Conservation (phyloP, 2,329 filamentous ascomycete species). For the Grosmannia huntii region DNA sequence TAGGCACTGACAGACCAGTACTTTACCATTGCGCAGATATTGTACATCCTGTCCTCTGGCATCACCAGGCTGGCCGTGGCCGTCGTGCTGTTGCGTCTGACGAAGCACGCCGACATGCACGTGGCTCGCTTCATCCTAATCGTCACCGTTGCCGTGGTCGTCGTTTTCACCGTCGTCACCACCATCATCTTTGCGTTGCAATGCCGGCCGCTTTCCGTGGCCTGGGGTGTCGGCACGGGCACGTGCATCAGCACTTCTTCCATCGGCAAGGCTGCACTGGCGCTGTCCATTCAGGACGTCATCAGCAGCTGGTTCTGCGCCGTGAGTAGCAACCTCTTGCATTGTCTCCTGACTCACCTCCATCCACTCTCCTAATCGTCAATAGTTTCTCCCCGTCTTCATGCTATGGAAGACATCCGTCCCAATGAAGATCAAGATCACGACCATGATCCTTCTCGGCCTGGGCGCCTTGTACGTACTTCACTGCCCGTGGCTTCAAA, state of each 20-base stretch:
- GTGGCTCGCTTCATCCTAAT: background rate
- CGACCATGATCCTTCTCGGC: background rate
- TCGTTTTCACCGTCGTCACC: background rate
- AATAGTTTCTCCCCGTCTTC: background rate
- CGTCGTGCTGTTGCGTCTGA: background rate
- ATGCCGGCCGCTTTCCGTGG: conserved; percentile 3
- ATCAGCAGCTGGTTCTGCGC: conserved; percentile 3
- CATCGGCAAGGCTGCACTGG: conserved; percentile 3
- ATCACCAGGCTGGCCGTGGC: conserved; percentile 4
- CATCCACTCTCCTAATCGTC: background rate
- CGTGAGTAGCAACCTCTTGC: background rate
- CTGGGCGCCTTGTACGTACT: background rate
- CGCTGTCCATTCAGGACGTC: conserved; percentile 5
- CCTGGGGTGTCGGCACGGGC: conserved; percentile 4
- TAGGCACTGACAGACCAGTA: background rate
- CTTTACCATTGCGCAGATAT: conserved; percentile 4
- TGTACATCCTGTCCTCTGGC: conserved; percentile 4
- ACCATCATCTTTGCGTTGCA: conserved; percentile 5
- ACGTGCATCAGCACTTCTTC: conserved; percentile 2
- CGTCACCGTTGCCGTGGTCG: background rate
- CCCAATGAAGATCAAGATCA: conserved; percentile 2
- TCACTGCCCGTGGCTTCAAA: too few relatives aligned
- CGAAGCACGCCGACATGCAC: background rate
- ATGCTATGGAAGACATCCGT: conserved; percentile 2
- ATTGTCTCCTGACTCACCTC: background rate